Conservation (phyloP, 495 filamentous ascomycete species). For the Neurospora africana region DNA sequence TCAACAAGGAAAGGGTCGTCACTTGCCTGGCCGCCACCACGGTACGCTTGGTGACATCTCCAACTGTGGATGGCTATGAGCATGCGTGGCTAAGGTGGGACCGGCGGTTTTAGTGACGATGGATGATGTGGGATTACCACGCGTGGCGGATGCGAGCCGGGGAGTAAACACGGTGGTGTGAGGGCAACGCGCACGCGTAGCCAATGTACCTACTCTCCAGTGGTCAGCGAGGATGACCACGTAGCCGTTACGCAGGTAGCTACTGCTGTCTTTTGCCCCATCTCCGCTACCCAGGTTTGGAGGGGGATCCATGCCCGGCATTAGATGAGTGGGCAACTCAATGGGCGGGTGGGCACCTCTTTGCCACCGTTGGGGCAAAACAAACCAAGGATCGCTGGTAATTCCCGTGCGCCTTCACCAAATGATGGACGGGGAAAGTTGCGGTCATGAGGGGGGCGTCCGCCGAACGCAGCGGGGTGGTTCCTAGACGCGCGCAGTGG, state of each 20-base stretch:
- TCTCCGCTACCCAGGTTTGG: neutral
- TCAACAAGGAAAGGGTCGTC: neutral
- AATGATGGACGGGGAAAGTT: too few relatives aligned
- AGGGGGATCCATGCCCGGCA: too few relatives aligned
- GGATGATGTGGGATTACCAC: neutral
- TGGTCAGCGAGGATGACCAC: neutral
- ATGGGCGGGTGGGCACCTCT: neutral
- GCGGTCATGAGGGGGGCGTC: neutral
- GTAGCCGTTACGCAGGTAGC: neutral
- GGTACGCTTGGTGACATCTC: neutral
- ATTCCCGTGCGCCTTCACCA: neutral
- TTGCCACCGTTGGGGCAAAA: neutral
- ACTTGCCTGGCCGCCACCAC: neutral
- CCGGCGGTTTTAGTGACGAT: neutral
- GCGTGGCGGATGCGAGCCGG: neutral
- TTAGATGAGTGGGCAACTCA: neutral
- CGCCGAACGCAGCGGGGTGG: neutral
- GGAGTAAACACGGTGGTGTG: neutral
- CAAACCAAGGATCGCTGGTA: neutral
- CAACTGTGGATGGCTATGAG: neutral
- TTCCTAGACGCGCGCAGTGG: neutral
- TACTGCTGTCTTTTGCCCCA: neutral
- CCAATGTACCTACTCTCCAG: neutral
- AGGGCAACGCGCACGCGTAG: neutral
- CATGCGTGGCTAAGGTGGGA: rapidly evolving